Conservation (phyloP, 345 rosid genomes). For the Eucalyptus pauciflora region DNA sequence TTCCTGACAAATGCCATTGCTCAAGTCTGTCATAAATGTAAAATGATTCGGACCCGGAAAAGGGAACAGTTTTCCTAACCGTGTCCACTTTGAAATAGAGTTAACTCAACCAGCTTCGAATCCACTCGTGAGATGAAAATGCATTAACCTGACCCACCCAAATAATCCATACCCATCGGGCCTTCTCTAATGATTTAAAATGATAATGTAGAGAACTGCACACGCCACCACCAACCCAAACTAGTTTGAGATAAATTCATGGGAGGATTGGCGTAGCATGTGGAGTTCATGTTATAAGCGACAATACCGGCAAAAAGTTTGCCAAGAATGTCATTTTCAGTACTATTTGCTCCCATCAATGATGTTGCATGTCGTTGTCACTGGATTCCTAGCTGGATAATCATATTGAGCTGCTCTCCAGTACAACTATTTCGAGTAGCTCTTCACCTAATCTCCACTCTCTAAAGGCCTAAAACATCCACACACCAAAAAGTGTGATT, state of each 20-base stretch:
- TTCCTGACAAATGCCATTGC: not conserved
- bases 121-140: not conserved
- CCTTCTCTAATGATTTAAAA: not conserved
- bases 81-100: not conserved
- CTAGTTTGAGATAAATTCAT: not conserved
- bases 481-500: not conserved
- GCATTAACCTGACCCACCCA: not conserved
- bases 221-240: slow-evolving; percentile 39
- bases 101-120: not conserved
- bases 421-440: slow-evolving; percentile 1
- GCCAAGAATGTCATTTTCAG: slow-evolving; percentile 1
- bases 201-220: not conserved
- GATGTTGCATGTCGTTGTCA: slow-evolving; percentile 12
- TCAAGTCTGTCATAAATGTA: not conserved
- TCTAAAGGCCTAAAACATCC: slow-evolving; percentile 13
- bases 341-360: slow-evolving; percentile 6
- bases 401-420: slow-evolving; percentile 33
- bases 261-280: slow-evolving; percentile 3
- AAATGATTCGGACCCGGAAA: too few species aligned
- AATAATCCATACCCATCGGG: not conserved
- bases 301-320: slow-evolving; percentile 13
- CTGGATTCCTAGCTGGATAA: slow-evolving; percentile 1
- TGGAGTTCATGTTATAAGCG: not conserved
- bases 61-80: not conserved
- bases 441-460: slow-evolving; percentile 3